phyloP scores from a whole-genome alignment of 768 basidiomycete species.

The Trametes maxima region DNA sequence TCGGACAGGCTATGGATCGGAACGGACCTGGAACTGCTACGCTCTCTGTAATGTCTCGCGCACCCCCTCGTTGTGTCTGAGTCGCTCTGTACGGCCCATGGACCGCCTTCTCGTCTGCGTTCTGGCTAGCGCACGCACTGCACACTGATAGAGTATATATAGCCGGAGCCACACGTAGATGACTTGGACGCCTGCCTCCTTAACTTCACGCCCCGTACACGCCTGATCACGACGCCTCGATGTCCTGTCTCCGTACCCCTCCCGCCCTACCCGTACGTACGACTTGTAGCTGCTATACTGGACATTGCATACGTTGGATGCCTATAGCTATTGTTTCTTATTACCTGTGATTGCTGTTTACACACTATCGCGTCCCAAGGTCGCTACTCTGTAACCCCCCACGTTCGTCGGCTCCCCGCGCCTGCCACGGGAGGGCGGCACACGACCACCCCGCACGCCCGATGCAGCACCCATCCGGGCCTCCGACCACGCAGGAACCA shows the following conservation, averaged over 20 bases:
- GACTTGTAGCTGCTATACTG: slow-evolving; percentile 8
- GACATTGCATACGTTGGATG: slow-evolving; percentile 9
- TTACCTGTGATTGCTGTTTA: not conserved
- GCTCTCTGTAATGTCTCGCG: not conserved
- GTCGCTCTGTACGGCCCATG: not conserved
- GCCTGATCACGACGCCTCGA: not conserved
- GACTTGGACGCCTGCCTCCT: slow-evolving; percentile 12
- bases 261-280: not conserved
- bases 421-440: not conserved
- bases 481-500: no score
- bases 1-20: not conserved
- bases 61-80: not conserved
- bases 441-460: not conserved
- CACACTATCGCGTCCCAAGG: not conserved
- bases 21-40: not conserved
- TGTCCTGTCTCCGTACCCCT: not conserved
- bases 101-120: slow-evolving; percentile 13
- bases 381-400: no score
- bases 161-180: slow-evolving; percentile 11
- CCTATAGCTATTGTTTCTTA: not conserved
- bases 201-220: not conserved
- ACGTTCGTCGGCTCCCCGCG: not conserved
- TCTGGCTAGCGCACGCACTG: slow-evolving; percentile 7
- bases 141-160: slow-evolving; percentile 1
- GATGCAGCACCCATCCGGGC: no score